Conservation (phyloP, 495 filamentous ascomycete species). For the Penicillium cosmopolitanum region DNA sequence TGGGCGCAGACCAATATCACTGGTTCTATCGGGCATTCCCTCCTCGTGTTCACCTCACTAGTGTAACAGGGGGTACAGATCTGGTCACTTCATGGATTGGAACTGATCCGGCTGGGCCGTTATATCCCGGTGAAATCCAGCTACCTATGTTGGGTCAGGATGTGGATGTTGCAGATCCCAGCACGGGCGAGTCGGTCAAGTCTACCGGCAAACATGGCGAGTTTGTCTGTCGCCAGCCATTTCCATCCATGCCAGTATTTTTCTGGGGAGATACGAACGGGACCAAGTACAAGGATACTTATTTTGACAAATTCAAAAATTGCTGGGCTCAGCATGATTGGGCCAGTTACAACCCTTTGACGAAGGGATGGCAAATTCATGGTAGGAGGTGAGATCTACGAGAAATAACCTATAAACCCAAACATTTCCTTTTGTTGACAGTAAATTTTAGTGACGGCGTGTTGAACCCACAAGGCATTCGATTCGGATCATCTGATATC, state of each 20-base stretch:
- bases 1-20: slow-evolving; percentile 66
- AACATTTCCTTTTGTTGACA: background rate
- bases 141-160: slow-evolving; percentile 63
- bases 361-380: slow-evolving; percentile 72
- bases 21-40: slow-evolving; percentile 83
- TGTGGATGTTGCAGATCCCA: slow-evolving; percentile 64
- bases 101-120: slow-evolving; percentile 63
- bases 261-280: slow-evolving; percentile 66
- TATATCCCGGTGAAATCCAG: slow-evolving; percentile 70
- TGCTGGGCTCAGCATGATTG: slow-evolving; percentile 76
- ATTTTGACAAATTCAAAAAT: slow-evolving; percentile 51
- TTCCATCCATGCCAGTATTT: slow-evolving; percentile 71
- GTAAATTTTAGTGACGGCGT: slow-evolving; percentile 61
- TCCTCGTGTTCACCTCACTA: slow-evolving; percentile 59
- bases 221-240: slow-evolving; percentile 64
- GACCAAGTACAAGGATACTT: slow-evolving; percentile 63
- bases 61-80: slow-evolving; percentile 76
- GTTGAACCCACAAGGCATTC: slow-evolving; percentile 71
- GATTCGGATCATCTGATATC: slow-evolving; percentile 75
- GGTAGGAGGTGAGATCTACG: slow-evolving; percentile 56
- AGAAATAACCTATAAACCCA: background rate
- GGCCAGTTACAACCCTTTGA: slow-evolving; percentile 56
- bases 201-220: slow-evolving; percentile 54
- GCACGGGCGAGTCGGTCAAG: slow-evolving; percentile 53
- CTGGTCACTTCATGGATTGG: slow-evolving; percentile 70